phyloP scores from a whole-genome alignment of 202 grass and related monocot genomes.

The Eragrostis tef region DNA sequence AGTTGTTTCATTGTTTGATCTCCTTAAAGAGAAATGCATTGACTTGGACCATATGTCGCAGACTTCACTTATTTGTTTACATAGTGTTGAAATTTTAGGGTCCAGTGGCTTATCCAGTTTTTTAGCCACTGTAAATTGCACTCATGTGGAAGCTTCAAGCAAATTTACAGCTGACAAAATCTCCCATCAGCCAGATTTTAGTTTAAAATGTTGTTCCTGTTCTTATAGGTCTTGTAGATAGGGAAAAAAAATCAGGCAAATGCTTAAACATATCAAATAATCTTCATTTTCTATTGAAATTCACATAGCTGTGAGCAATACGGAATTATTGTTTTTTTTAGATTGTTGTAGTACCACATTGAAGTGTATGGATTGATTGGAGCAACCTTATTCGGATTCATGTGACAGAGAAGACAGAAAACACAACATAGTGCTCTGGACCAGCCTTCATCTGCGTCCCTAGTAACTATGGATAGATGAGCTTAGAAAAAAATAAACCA shows the following conservation, averaged over 20 bases:
- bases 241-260: background rate
- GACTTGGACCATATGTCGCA: background rate
- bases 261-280: background rate
- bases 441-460: background rate
- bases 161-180: background rate
- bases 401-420: conserved; percentile 8
- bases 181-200: background rate
- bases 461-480: background rate
- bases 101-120: background rate
- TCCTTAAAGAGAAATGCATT: too few species aligned
- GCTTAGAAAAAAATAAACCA: background rate
- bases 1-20: too few species aligned
- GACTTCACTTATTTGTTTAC: background rate
- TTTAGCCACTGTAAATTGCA: background rate
- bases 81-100: background rate
- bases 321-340: background rate
- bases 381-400: background rate
- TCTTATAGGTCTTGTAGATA: background rate
- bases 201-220: background rate
- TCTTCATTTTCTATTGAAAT: background rate
- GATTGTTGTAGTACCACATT: background rate
- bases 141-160: background rate
- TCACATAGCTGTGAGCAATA: background rate
- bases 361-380: background rate
- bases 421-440: background rate